Evolutionary conservation across 2,329 filamentous ascomycete genomes (phyloP).

Genomic region (Didymella arachidicola): DNA sequence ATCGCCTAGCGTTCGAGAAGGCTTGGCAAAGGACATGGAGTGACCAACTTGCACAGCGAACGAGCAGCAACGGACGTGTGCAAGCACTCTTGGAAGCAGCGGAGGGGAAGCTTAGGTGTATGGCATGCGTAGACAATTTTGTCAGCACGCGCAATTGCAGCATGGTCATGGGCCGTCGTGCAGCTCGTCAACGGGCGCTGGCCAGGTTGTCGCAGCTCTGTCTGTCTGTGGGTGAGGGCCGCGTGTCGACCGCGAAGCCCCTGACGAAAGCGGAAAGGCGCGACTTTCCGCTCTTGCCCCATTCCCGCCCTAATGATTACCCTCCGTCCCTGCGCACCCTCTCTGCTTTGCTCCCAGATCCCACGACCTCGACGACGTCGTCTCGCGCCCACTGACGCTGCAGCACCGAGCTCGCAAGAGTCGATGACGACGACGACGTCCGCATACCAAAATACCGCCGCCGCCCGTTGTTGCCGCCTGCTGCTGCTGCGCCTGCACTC

Average conservation of each 20-base stretch:
- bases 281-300: slow-evolving; percentile 23
- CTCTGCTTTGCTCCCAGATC: slow-evolving; percentile 16
- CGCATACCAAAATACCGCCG: neutral
- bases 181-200: neutral
- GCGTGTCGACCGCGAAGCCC: slow-evolving; percentile 24
- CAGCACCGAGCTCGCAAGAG: slow-evolving; percentile 16
- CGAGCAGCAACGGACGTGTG: neutral
- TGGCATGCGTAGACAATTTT: neutral
- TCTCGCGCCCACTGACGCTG: slow-evolving; percentile 21
- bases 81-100: neutral
- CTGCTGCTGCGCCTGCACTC: slow-evolving; percentile 21
- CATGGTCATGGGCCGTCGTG: slow-evolving; percentile 7
- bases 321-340: slow-evolving; percentile 20
- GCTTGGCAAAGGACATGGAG: slow-evolving; percentile 10
- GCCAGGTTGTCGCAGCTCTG: slow-evolving; percentile 13
- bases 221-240: slow-evolving; percentile 16
- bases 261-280: slow-evolving; percentile 23
- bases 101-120: neutral
- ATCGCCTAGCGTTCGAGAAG: slow-evolving; percentile 17
- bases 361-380: slow-evolving; percentile 16
- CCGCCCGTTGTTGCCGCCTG: slow-evolving; percentile 9
- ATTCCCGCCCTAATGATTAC: slow-evolving; percentile 25
- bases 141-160: slow-evolving; percentile 3
- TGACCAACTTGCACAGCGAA: neutral
- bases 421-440: slow-evolving; percentile 16